Evolutionary conservation across 148 eudicot species (phyloP).

Genomic region (Chenopodium berlandieri): DNA sequence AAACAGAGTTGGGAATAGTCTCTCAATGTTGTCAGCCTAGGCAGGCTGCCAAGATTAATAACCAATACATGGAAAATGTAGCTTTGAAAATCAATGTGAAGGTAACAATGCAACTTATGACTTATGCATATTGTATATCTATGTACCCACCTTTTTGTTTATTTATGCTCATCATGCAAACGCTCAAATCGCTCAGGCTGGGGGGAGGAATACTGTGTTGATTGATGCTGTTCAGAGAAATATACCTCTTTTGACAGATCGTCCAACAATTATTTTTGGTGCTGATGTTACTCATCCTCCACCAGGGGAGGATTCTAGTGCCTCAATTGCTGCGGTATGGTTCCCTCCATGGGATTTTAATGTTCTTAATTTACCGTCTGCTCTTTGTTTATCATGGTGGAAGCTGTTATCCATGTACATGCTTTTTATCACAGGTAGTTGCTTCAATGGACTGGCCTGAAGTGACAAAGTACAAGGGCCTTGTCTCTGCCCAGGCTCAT

Average conservation of each 20-base stretch:
- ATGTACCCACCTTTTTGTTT: too few relatives aligned
- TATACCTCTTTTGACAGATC: conserved; percentile 50
- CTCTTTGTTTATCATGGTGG: background rate
- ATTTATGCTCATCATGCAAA: background rate
- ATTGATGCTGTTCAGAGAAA: conserved; percentile 28
- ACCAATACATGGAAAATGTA: conserved; percentile 80
- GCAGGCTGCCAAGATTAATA: conserved; percentile 32
- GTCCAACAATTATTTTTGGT: conserved; percentile 73
- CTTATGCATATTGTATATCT: background rate
- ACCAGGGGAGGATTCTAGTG: conserved; percentile 81
- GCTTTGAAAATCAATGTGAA: conserved; percentile 23
- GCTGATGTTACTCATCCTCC: conserved; percentile 92
- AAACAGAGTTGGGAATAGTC: conserved; percentile 77
- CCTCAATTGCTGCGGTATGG: conserved; percentile 89
- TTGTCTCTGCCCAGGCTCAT: conserved; percentile 65
- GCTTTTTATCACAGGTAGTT: conserved; percentile 53
- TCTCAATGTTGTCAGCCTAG: conserved; percentile 81
- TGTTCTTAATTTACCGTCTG: background rate
- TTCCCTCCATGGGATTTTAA: background rate
- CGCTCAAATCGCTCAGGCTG: conserved; percentile 44
- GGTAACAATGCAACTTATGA: conserved; percentile 34
- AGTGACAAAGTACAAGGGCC: conserved; percentile 62
- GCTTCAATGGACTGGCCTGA: conserved; percentile 91
- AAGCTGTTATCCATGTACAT: background rate
- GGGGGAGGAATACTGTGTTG: conserved; percentile 66